Evolutionary conservation across 2,329 filamentous ascomycete genomes (phyloP).

Genomic region (Metarhizium robertsii): DNA sequence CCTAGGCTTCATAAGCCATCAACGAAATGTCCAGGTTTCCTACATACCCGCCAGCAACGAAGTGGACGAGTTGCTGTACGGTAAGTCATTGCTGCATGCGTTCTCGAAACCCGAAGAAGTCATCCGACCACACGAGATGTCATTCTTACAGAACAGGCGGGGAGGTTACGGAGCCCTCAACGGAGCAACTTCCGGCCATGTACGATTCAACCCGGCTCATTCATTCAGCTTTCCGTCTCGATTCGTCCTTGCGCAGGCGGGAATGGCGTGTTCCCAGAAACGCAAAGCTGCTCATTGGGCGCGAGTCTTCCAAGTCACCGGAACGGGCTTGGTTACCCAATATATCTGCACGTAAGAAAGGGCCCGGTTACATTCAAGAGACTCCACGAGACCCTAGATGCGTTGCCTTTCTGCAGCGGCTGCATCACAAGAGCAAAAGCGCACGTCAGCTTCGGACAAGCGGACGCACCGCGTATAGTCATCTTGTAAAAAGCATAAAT

Average conservation of each 20-base stretch:
- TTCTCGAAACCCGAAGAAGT: too few relatives aligned
- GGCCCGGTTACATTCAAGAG: neutral
- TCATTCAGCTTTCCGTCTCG: too few relatives aligned
- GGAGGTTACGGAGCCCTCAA: too few relatives aligned
- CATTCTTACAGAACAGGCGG: too few relatives aligned
- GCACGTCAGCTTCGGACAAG: neutral
- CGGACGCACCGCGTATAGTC: neutral
- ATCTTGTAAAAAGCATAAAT: neutral
- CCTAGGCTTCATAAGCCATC: too few relatives aligned
- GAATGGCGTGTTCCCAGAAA: neutral
- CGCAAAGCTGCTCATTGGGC: neutral
- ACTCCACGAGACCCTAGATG: neutral
- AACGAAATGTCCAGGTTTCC: too few relatives aligned
- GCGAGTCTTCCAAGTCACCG: neutral
- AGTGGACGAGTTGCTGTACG: too few relatives aligned
- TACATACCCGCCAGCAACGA: too few relatives aligned
- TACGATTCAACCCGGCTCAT: too few relatives aligned
- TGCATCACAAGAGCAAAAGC: neutral
- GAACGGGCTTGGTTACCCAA: neutral
- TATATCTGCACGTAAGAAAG: neutral
- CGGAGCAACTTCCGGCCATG: too few relatives aligned
- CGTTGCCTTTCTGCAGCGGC: neutral
- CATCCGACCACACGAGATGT: too few relatives aligned
- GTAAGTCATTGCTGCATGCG: too few relatives aligned
- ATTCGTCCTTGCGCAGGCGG: neutral